Base-by-base conservation (phyloP, 768 basidiomycete species). In the Mycena epipterygia region DNA sequence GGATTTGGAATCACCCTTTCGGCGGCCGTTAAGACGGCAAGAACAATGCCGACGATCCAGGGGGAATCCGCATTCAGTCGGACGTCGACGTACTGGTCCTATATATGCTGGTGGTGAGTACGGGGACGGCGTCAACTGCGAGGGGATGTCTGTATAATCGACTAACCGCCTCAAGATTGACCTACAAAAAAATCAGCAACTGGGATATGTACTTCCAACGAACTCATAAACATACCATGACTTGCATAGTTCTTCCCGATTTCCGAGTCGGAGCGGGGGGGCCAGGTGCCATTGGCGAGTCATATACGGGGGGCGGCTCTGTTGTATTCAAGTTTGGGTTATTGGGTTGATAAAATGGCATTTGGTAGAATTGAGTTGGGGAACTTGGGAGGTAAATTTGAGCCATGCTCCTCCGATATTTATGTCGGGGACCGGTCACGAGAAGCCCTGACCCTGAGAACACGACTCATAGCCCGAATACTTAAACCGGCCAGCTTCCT, bases 71-170 rank as follows among this genome's bases (percentile, higher is more conserved):
- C 67, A 58, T 68, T 64, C 32, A 72, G 71, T 29, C 57, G 46
- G n/a, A 72, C 35, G 16, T 72, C 66, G n/a, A 72, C 71, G 27
- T 3, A 42, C 33, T 72, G 71, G 32, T 72, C 61, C 71, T 72
- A 25, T 27, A 32, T 14, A n/a, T 51, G 23, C 16, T 5, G 8
- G 57, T 17, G 19, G 6, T 11, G 33, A 19, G 14, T 16, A 37
- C 4, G 46, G 6, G 39, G 21, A n/a, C 3, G 17, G 42, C 21
- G 42, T n/a, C 30, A 23, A 57, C 13, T 12, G 19, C n/a, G 21
- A 42, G 32, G 30, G 17, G 9, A 35, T 2, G 17, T 12, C 14
- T 19, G 13, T 25, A 39, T 55, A 25, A 12, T 11, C n/a, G 16
- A 61, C 70, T 29, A 21, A 72, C 70, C 17, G 48, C 55, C 25